These are phyloP conservation scores for Alternaria gansuensis DNA, from an alignment of 2,329 filamentous ascomycete species.

Conservation along the genomic window DNA sequence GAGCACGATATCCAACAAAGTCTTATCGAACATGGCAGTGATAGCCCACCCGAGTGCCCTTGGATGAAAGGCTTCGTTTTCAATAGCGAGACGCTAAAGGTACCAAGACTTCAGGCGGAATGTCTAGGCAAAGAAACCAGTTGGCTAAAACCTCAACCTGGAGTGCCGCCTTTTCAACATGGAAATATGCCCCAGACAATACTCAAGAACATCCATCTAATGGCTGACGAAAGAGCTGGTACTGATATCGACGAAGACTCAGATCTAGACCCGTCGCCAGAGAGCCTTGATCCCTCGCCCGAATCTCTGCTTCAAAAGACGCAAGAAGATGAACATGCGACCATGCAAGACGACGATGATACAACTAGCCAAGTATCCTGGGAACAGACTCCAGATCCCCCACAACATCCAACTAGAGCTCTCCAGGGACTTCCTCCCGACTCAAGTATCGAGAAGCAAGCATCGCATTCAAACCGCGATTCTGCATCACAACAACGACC, in stretches of 20 bases:
- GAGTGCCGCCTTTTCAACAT: conserved; percentile 43
- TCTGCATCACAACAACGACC: background rate
- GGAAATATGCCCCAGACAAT: conserved; percentile 53
- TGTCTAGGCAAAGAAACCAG: conserved; percentile 59
- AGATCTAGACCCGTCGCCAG: conserved; percentile 28
- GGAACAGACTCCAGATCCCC: conserved; percentile 29
- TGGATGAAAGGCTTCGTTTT: conserved; percentile 40
- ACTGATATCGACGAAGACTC: conserved; percentile 23
- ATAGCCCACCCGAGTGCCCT: conserved; percentile 17
- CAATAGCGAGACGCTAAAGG: conserved; percentile 34
- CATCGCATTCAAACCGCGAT: background rate
- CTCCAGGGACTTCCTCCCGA: conserved; percentile 41
- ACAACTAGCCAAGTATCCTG: conserved; percentile 27
- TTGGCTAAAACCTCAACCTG: conserved; percentile 44
- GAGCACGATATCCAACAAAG: background rate
- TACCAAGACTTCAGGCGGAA: conserved; percentile 59
- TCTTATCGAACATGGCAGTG: background rate
- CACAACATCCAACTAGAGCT: conserved; percentile 19
- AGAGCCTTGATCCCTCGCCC: conserved; percentile 15
- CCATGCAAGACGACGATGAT: conserved; percentile 18
- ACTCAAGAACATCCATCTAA: conserved; percentile 32
- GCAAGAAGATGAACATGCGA: conserved; percentile 21
- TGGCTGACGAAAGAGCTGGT: conserved; percentile 31
- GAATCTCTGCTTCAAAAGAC: conserved; percentile 13
- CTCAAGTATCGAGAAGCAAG: conserved; percentile 34